Percentiles rank a stretch among this genome's conserved stretches.
phyloP scores from a whole-genome alignment of 1,139 yeast genomes.

The Geotrichum reessii region DNA sequence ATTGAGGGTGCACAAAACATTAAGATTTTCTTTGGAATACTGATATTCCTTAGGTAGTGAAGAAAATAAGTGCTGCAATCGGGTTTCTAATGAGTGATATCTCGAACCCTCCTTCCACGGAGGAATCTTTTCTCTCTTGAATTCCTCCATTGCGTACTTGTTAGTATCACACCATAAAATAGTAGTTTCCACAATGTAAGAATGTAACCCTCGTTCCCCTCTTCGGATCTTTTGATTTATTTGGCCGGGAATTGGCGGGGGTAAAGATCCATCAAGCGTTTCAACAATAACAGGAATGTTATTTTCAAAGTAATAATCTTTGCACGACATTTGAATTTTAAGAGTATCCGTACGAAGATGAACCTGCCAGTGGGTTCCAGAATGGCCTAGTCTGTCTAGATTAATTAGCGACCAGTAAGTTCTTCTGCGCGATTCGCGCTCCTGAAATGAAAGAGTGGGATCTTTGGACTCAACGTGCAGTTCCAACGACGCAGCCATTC shows the following conservation, averaged over 20 bases:
- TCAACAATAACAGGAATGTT: constrained; percentile 31
- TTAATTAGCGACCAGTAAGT: constrained; percentile 38
- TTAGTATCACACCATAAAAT: constrained; percentile 35
- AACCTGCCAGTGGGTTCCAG: constrained; percentile 34
- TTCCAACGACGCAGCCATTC: constrained; percentile 36
- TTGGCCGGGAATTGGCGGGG: constrained; percentile 12
- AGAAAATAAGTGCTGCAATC: constrained; percentile 19
- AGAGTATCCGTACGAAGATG: constrained; percentile 28
- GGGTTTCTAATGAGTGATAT: constrained; percentile 17
- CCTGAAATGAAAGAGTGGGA: constrained; percentile 30
- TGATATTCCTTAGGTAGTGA: constrained; percentile 24
- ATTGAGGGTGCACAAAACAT: constrained; percentile 22
- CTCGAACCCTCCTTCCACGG: constrained; percentile 28
- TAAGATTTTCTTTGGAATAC: constrained; percentile 25
- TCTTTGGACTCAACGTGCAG: constrained; percentile 31
- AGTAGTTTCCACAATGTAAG: constrained; percentile 32
- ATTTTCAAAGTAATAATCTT: constrained; percentile 30
- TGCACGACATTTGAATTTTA: constrained; percentile 33
- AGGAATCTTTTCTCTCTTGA: constrained; percentile 19
- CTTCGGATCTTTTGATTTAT: constrained; percentile 1
- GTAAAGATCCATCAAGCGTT: constrained; percentile 23
- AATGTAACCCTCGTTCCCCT: constrained; percentile 23
- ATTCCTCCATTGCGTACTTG: constrained; percentile 26
- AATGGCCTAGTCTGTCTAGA: constrained; percentile 37
- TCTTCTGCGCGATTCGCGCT: constrained; percentile 35